Base-by-base conservation (phyloP, 768 basidiomycete species). In the Termitomyces sp. region DNA sequence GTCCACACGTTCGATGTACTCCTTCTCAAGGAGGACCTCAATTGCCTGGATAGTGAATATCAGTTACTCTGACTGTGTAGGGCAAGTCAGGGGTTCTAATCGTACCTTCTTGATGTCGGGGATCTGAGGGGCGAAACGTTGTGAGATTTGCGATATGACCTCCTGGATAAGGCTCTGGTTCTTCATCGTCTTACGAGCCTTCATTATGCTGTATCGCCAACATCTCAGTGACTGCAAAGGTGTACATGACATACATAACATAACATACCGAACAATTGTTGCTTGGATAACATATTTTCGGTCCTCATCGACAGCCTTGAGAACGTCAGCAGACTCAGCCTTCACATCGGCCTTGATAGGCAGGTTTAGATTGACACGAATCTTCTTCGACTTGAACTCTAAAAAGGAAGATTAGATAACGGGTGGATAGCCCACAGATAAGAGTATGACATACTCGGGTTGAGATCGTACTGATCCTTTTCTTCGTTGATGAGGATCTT, bases 311-410 rank as follows among this genome's bases (percentile, higher is more conserved):
- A 98, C 95, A 15, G 88, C 91, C 79, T 96, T 96, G 63, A 97
- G 76, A 7, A 98, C 93, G 60, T 98, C 94, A 0, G 83, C 81
- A 10, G 89, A 84, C 67, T 98, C 96, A 2, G 90, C 86, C 79
- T 94, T 97, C 58, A 92, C 86, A 68, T 98, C 97, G 3, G 94
- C 87, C 79, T 94, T 96, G 73, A 99, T 92, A 0, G 94, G 93
- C 68, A 86, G 81, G 71, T 95, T 96, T 54, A 96, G 73, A 62
- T 94, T 91, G 57, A 96, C 89, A 47, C 91, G 85, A 51, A 94
- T 91, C 81, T 96, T 94, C 83, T 94, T 94, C n/a, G 89, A 91
- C 72, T 90, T 94, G 83, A 94, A 94, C 63, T 81, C 91, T 93
- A 56, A 32, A 18, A 6, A 35, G 9, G n/a, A 40, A 29, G 16